phyloP scores from a whole-genome alignment of 441 rosid genomes.

The Croton laevigatus region DNA sequence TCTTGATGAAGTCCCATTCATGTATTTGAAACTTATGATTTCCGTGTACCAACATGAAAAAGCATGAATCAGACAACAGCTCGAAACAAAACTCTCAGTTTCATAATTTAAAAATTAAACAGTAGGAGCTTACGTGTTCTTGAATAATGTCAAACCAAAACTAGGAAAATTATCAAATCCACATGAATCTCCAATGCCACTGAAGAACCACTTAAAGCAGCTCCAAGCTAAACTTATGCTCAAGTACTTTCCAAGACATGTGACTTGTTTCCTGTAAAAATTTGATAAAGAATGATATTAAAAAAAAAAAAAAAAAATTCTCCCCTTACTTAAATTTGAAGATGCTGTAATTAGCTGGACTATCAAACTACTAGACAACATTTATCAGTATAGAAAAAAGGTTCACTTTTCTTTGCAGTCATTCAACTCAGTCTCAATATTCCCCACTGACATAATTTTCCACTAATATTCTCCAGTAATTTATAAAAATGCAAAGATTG shows the following conservation, averaged over 20 bases:
- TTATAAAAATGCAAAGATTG: neutral
- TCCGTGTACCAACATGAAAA: neutral
- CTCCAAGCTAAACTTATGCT: conserved; percentile 83
- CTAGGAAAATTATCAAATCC: conserved; percentile 92
- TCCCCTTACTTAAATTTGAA: neutral
- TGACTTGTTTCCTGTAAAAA: conserved; percentile 73
- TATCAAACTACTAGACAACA: neutral
- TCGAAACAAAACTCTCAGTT: neutral
- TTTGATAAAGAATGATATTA: conserved; percentile 4
- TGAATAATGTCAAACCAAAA: conserved; percentile 72
- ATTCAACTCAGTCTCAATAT: neutral
- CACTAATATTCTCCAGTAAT: neutral
- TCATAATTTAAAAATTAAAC: conserved; percentile 16
- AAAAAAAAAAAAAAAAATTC: neutral
- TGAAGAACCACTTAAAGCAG: conserved; percentile 96
- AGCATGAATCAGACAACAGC: conserved; percentile 1
- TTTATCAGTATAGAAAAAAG: neutral
- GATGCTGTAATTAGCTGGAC: conserved; percentile 1
- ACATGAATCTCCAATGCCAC: conserved; percentile 86
- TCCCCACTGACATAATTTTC: neutral
- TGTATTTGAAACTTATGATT: neutral
- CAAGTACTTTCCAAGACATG: conserved; percentile 81
- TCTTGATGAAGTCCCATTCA: neutral
- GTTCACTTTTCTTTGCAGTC: neutral
- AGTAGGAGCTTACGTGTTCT: conserved; percentile 58